Percentiles rank a stretch among this genome's conserved stretches.
These are phyloP conservation scores for Juglanconis sp. DNA, from an alignment of 2,329 filamentous ascomycete species.

Conservation along the genomic window DNA sequence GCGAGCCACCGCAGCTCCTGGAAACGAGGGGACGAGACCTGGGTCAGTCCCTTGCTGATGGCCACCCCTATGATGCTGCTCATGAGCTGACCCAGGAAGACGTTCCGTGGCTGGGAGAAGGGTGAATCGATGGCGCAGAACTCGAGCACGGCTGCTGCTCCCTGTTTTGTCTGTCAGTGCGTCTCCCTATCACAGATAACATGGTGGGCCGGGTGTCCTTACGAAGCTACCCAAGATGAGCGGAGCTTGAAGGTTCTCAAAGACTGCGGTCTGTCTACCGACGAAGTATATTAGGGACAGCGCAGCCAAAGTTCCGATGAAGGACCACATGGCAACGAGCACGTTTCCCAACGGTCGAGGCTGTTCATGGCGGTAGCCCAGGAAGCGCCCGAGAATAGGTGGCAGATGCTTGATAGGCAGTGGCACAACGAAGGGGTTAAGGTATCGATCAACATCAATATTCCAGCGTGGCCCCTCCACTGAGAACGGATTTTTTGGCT, in stretches of 20 bases:
- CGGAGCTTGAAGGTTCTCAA: constrained; percentile 51
- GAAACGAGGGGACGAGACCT: constrained; percentile 37
- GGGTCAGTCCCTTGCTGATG: constrained; percentile 63
- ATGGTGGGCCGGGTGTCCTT: constrained; percentile 30
- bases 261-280: constrained; percentile 50
- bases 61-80: constrained; percentile 58
- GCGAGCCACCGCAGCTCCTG: constrained; percentile 59
- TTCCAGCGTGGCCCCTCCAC: constrained; percentile 38
- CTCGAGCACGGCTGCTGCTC: constrained; percentile 72
- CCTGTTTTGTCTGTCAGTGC: constrained; percentile 39
- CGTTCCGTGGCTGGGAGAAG: constrained; percentile 69
- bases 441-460: constrained; percentile 73
- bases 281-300: constrained; percentile 59
- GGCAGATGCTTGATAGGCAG: constrained; percentile 65
- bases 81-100: constrained; percentile 64
- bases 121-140: constrained; percentile 71
- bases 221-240: constrained; percentile 70
- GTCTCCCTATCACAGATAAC: background rate
- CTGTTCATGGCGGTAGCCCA: constrained; percentile 56
- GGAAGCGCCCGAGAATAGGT: constrained; percentile 61
- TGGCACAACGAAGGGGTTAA: constrained; percentile 68
- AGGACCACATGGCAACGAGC: constrained; percentile 57
- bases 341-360: constrained; percentile 52
- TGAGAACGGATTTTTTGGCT: background rate
- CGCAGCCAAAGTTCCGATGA: constrained; percentile 62